Conservation (phyloP, 2,329 filamentous ascomycete genomes). For the Metarhizium anisopliae region DNA sequence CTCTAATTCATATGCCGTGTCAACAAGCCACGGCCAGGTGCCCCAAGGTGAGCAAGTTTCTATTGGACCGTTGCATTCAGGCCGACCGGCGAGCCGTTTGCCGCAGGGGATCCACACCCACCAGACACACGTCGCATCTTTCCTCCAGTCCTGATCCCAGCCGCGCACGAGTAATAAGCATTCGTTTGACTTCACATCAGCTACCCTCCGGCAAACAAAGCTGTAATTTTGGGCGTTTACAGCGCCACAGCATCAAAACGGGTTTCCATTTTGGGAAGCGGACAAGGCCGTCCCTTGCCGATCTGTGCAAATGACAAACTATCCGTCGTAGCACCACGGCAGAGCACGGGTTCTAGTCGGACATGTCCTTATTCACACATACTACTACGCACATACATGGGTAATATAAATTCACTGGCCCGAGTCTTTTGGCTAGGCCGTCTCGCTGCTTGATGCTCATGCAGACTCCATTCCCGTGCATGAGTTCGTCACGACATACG, state of each 20-base stretch:
- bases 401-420: too few relatives aligned
- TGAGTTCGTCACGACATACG: background rate
- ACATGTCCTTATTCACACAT: background rate
- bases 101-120: constrained; percentile 1
- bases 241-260: background rate
- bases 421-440: too few relatives aligned
- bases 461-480: background rate
- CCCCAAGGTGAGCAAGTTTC: constrained; percentile 28
- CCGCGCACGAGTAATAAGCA: background rate
- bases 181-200: background rate
- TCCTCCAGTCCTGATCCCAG: background rate
- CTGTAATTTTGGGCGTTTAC: background rate
- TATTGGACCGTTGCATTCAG: constrained; percentile 20
- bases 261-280: too few relatives aligned
- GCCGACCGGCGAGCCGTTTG: background rate
- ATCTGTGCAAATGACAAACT: background rate
- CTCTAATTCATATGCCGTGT: too few relatives aligned
- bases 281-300: too few relatives aligned
- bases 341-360: background rate
- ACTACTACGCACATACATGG: background rate
- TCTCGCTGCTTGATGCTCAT: background rate
- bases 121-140: background rate
- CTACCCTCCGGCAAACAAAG: background rate
- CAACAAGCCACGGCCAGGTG: background rate
- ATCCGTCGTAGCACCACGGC: background rate